Evolutionary conservation across 176 grass and related monocot species (phyloP).

Genomic region (Eragrostis nindensis): DNA sequence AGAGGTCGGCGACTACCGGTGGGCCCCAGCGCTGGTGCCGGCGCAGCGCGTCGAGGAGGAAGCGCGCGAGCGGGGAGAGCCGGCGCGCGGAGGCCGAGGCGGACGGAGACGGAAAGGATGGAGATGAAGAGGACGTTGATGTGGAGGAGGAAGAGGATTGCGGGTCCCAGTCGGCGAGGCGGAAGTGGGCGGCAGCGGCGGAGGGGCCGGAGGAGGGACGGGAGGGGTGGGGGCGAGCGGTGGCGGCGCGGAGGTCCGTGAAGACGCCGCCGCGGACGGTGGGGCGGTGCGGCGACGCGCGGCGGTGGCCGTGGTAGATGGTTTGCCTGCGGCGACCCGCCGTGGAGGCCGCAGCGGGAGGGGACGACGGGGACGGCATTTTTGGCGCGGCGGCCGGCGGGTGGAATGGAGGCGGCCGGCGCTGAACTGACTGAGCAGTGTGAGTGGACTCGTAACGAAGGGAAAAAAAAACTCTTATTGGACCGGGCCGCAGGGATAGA

Average conservation of each 20-base stretch:
- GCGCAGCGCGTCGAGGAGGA: constrained; percentile 71
- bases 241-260: constrained; percentile 44
- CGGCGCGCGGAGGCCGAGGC: constrained; percentile 48
- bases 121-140: not conserved
- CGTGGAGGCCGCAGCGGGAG: not conserved
- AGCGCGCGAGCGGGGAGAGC: constrained; percentile 73
- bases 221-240: not conserved
- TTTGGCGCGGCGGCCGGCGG: not conserved
- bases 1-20: constrained; percentile 60
- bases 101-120: constrained; percentile 3
- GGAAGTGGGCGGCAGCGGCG: constrained; percentile 13
- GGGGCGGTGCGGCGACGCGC: constrained; percentile 63
- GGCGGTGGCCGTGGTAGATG: constrained; percentile 76
- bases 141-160: not conserved
- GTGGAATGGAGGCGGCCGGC: not conserved
- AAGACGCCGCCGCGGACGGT: constrained; percentile 56
- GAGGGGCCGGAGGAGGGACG: not conserved
- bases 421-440: constrained; percentile 43
- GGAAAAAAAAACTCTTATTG: not conserved
- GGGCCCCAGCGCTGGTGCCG: constrained; percentile 68
- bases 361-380: constrained; percentile 32
- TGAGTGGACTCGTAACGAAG: not conserved
- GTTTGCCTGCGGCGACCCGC: constrained; percentile 37
- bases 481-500: not conserved
- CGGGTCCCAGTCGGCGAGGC: constrained; percentile 60